Conservation (phyloP, 2,329 filamentous ascomycete genomes). For the Aspergillus sp. region DNA sequence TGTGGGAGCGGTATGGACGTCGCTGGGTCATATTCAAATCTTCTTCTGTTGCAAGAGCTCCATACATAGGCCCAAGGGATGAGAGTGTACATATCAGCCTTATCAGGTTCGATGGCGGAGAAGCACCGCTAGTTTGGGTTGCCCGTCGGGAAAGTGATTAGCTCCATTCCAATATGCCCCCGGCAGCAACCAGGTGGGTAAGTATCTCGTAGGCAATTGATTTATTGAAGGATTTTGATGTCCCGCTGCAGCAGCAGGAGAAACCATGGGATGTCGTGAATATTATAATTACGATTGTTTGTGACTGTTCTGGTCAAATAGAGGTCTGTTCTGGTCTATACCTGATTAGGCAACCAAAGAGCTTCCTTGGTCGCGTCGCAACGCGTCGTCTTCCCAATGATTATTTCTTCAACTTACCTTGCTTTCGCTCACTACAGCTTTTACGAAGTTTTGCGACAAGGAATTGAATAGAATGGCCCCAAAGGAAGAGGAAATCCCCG, state of each 20-base stretch:
- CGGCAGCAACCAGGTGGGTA: too few relatives aligned
- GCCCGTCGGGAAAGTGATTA: neutral
- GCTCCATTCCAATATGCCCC: too few relatives aligned
- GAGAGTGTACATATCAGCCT: too few relatives aligned
- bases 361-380: slow-evolving; percentile 21
- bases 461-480: slow-evolving; percentile 4
- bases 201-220: too few relatives aligned
- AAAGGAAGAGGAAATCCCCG: slow-evolving; percentile 6
- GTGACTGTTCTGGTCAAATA: neutral
- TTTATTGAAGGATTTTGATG: too few relatives aligned
- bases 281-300: too few relatives aligned
- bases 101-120: neutral
- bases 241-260: too few relatives aligned
- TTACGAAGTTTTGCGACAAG: neutral
- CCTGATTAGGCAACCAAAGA: slow-evolving; percentile 27
- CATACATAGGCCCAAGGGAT: neutral
- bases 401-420: neutral
- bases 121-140: neutral
- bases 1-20: slow-evolving; percentile 20
- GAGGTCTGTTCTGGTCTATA: slow-evolving; percentile 9
- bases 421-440: neutral
- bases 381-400: slow-evolving; percentile 18
- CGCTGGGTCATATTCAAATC: neutral
- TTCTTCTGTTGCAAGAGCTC: neutral
- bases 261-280: too few relatives aligned